Base-by-base conservation (phyloP, 306 rosid genomes). In the Betula pendula region DNA sequence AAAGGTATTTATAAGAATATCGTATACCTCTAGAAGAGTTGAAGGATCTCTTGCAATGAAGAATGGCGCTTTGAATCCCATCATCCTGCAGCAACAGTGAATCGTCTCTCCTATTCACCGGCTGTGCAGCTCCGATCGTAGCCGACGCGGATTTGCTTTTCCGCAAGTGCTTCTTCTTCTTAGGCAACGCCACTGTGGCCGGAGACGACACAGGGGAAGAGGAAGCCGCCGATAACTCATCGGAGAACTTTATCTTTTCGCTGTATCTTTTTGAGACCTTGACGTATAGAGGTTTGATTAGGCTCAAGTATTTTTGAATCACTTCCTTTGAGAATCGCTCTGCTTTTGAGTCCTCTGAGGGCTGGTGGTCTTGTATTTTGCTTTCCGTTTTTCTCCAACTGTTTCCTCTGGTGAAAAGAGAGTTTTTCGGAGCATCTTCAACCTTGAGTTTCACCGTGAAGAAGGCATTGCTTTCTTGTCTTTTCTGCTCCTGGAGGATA, bases 11-110 rank as follows among this genome's bases (percentile, higher is more conserved):
- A 20, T 11, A 7, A 2, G 1, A 1, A 52, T 27, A 4, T 0
- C 15, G 25, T 33, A 20, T 48, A 81, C 96, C 98, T 90, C 92
- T 85, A 1, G 91, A 76, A 31, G 83, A 83, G 56, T 87, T 89
- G 55, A 85, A 87, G 3, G 98, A 95, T 45, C 85, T 87, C 79
- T 95, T 95, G 93, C 98, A 95, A 74, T 95, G 97, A 22, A 95
- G 83, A 70, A 95, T 95, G 73, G 98, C 98, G 58, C 98, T 83
- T 76, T 95, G 96, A 8, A 95, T 95, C 31, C 97, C 98, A 84
- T 92, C 97, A 52, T 89, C 72, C 16, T 95, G 98, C 71, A 77
- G 85, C 79, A 77, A 68, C 67, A 92, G 79, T 51, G 98, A 88
- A 65, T 95, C 98, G 63, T 92, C 90, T 74, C 90, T 87, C 79